Evolutionary conservation across 1,284 basidiomycete genomes (phyloP).

Genomic region (Rhodotorula sp.): DNA sequence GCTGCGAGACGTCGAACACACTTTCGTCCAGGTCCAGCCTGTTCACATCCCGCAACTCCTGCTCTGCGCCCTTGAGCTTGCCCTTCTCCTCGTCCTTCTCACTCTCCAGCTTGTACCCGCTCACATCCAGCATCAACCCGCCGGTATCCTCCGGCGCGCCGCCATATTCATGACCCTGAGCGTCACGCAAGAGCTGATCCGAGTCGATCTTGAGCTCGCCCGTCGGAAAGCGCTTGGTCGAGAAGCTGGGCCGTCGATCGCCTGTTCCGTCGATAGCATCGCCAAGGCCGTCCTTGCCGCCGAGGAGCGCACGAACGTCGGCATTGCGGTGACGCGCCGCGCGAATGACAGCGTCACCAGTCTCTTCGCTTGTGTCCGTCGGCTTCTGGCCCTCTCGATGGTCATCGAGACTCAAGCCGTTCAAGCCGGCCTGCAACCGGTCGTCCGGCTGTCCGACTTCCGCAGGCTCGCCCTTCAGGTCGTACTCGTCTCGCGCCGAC

Average conservation of each 20-base stretch:
- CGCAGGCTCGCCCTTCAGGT: slow-evolving; percentile 18
- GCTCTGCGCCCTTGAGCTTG: slow-evolving; percentile 24
- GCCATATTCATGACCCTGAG: slow-evolving; percentile 1
- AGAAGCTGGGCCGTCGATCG: slow-evolving; percentile 10
- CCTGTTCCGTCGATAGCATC: slow-evolving; percentile 4
- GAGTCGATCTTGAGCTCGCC: slow-evolving; percentile 9
- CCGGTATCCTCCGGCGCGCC: slow-evolving; percentile 25
- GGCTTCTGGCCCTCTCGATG: slow-evolving; percentile 25
- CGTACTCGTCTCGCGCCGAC: slow-evolving; percentile 12
- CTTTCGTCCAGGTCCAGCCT: slow-evolving; percentile 31
- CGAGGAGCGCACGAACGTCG: slow-evolving; percentile 40
- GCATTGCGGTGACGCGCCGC: slow-evolving; percentile 45
- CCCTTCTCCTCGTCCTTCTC: slow-evolving; percentile 34
- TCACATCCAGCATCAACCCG: slow-evolving; percentile 54
- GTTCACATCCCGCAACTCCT: slow-evolving; percentile 6
- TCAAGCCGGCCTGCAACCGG: slow-evolving; percentile 23
- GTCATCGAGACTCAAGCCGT: slow-evolving; percentile 44
- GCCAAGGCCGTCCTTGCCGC: slow-evolving; percentile 12
- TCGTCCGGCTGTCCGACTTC: slow-evolving; percentile 17
- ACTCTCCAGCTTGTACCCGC: slow-evolving; percentile 51
- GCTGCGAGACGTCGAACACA: not conserved
- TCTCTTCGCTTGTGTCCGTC: slow-evolving; percentile 19
- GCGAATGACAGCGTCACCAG: slow-evolving; percentile 46
- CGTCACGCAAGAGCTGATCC: slow-evolving; percentile 2
- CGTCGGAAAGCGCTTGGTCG: slow-evolving; percentile 6